These are phyloP conservation scores for Globisporangium barbulae DNA, from an alignment of 352 stramenopile species.

Conservation along the genomic window DNA sequence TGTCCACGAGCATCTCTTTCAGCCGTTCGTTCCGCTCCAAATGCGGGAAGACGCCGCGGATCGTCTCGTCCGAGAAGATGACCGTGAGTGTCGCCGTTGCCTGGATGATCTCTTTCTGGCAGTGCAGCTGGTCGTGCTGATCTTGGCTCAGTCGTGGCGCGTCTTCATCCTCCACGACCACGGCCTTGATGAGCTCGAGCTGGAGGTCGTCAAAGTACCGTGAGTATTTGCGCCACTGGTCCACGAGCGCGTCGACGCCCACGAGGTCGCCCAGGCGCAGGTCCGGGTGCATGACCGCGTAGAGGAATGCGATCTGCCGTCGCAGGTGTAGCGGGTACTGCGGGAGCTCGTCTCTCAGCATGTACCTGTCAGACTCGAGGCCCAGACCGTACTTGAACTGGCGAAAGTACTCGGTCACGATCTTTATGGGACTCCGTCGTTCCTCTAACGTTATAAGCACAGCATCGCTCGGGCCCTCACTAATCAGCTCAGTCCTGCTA, in stretches of 20 bases:
- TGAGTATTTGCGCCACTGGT: constrained; percentile 38
- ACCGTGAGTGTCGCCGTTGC: constrained; percentile 3
- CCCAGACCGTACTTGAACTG: constrained; percentile 21
- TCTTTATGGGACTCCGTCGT: background rate
- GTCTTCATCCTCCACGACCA: background rate
- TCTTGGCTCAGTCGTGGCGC: too few relatives aligned
- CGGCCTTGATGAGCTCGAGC: constrained; percentile 15
- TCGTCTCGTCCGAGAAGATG: constrained; percentile 18
- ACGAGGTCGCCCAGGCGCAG: constrained; percentile 29
- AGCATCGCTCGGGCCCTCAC: background rate
- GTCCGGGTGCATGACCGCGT: constrained; percentile 30
- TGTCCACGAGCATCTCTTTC: background rate
- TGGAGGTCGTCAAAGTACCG: constrained; percentile 20
- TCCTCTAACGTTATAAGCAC: background rate
- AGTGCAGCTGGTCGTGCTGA: background rate
- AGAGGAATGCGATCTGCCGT: constrained; percentile 38
- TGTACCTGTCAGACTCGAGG: background rate
- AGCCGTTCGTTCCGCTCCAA: background rate
- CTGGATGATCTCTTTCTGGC: background rate
- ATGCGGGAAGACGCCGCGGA: constrained; percentile 19
- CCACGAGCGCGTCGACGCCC: constrained; percentile 25
- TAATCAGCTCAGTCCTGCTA: background rate
- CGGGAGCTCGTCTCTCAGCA: background rate
- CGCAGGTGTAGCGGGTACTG: background rate
- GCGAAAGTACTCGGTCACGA: constrained; percentile 18